Base-by-base conservation (phyloP, 2,329 filamentous ascomycete species). In the Sphaerostilbella broomeana region DNA sequence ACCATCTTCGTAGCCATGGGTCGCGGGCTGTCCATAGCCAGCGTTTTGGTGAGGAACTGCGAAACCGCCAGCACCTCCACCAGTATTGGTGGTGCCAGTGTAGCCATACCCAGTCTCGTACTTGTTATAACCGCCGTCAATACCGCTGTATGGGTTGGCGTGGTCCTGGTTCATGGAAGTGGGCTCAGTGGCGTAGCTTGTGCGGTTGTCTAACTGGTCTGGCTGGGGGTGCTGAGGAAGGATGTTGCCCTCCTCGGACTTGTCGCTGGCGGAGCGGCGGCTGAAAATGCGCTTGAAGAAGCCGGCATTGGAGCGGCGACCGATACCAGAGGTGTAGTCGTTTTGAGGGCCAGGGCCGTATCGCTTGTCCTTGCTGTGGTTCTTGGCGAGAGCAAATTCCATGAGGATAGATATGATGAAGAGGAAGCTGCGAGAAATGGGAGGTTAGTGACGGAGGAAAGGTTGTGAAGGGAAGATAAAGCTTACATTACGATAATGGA, bases 331-430 rank as follows among this genome's bases (percentile, higher is more conserved):
- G 20, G 81, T 85, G 66, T 87, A 87, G 61, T 77, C 51, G 50
- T 62, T 62, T 32, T 53, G 49, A 17, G 60, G 57, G 43, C 53
- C 42, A 31, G 62, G 81, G 11, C 82, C 81, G 57, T 75, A 84
- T 38, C 77, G 76, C 68, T 84, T 85, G 64, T 86, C 81, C 53
- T 79, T 81, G 64, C 79, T 78, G 68, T 84, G 82, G 60, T 85
- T 72, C 44, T 80, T 78, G 51, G 75, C 75, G 31, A 90, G 74
- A 35, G 73, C 68, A 35, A 86, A 48, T 54, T 90, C 84, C 47
- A 84, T 69, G 42, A 80, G 57, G 37, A 84, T 77, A 35, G 84
- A 86, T 54, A 86, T 55, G 52, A 86, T 56, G 71, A 90, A 92
- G 62, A 90, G 79, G 65, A 85, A 60, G 34, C 79, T 85, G 28